Conservation (phyloP, 2,329 filamentous ascomycete species). For the Penicillium digitatum region DNA sequence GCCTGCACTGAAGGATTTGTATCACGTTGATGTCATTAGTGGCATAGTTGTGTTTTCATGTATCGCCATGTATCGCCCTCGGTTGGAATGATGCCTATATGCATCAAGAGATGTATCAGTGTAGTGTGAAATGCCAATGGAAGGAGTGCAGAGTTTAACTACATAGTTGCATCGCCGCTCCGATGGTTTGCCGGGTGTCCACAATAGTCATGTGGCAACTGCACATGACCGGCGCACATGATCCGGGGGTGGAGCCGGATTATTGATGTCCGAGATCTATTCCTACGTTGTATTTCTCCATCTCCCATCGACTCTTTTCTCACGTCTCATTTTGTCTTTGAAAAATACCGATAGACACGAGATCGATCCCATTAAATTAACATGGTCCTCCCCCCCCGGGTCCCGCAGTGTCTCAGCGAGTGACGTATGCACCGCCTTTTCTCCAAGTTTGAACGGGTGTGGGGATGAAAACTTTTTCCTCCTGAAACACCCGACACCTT, state of each 20-base stretch:
- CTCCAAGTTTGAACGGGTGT: neutral
- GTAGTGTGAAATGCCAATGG: neutral
- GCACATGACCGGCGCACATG: slow-evolving; percentile 16
- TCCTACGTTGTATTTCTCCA: neutral
- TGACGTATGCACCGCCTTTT: slow-evolving; percentile 9
- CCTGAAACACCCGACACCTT: slow-evolving; percentile 23
- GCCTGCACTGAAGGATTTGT: neutral
- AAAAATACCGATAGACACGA: neutral
- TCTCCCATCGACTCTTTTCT: neutral
- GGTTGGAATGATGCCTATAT: neutral
- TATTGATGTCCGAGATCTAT: neutral
- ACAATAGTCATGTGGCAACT: slow-evolving; percentile 14
- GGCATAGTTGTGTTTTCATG: neutral
- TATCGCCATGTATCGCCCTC: too few species aligned
- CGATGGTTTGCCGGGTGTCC: neutral
- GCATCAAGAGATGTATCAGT: neutral
- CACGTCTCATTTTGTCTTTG: neutral
- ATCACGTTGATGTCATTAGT: slow-evolving; percentile 10
- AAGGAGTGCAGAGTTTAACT: neutral
- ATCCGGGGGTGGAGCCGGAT: slow-evolving; percentile 10
- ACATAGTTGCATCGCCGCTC: neutral
- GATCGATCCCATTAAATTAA: neutral
- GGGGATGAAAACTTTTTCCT: slow-evolving; percentile 10
- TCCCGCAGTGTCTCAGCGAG: neutral
- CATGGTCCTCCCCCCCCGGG: neutral